Evolutionary conservation across 805 yeast genomes (phyloP).

Genomic region (Teunomyces panamensis): DNA sequence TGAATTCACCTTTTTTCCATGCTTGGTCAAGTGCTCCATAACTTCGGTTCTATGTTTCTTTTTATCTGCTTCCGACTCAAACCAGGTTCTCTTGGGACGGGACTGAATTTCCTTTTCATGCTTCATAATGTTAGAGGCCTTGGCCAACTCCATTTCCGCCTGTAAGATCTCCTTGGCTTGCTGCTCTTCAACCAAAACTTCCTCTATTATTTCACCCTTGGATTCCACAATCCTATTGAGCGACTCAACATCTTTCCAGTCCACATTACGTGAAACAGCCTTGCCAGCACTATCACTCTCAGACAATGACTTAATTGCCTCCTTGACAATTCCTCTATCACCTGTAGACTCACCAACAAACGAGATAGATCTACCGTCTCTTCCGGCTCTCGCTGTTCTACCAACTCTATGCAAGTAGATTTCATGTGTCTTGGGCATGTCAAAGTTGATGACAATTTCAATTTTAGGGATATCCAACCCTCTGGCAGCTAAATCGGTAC

Average conservation of each 20-base stretch:
- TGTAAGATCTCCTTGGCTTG: slow-evolving; percentile 78
- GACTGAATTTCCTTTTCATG: slow-evolving; percentile 80
- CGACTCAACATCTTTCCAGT: slow-evolving; percentile 80
- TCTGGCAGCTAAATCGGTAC: slow-evolving; percentile 98
- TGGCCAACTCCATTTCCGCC: slow-evolving; percentile 88
- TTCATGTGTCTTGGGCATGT: slow-evolving; percentile 92
- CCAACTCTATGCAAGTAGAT: slow-evolving; percentile 96
- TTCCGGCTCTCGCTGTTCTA: slow-evolving; percentile 98
- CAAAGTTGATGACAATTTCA: slow-evolving; percentile 90
- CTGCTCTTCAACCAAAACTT: slow-evolving; percentile 83
- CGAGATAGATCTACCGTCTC: slow-evolving; percentile 90
- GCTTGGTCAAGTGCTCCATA: slow-evolving; percentile 41
- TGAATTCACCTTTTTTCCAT: slow-evolving; percentile 57
- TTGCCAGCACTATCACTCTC: slow-evolving; percentile 32
- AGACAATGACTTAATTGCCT: slow-evolving; percentile 68
- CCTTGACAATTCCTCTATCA: slow-evolving; percentile 89
- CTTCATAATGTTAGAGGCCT: slow-evolving; percentile 79
- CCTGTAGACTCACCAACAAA: slow-evolving; percentile 89
- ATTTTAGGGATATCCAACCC: slow-evolving; percentile 99
- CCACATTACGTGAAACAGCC: slow-evolving; percentile 87
- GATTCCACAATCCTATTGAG: slow-evolving; percentile 58
- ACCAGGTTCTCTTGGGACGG: slow-evolving; percentile 97
- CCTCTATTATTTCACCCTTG: slow-evolving; percentile 62
- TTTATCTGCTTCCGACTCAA: slow-evolving; percentile 62
- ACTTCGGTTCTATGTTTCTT: slow-evolving; percentile 37